These are phyloP conservation scores for Coleophoma cylindrospora DNA, from an alignment of 2,329 filamentous ascomycete genomes.

Conservation along the genomic window DNA sequence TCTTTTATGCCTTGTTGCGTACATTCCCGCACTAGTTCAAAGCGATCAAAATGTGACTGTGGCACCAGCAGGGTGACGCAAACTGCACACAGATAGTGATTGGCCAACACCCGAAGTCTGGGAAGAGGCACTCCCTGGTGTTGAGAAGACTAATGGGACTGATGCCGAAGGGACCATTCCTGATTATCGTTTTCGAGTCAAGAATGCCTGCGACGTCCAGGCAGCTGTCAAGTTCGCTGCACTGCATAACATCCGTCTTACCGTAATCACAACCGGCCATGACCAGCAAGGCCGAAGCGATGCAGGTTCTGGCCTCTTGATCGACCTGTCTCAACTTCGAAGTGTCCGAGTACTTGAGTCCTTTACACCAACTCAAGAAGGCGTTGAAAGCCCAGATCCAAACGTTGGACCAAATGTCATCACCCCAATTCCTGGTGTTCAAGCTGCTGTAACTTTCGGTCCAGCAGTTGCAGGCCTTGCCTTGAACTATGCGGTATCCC, in stretches of 20 bases:
- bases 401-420: neutral
- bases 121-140: neutral
- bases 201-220: neutral
- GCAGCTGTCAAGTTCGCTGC: conserved; percentile 29
- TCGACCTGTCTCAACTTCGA: neutral
- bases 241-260: conserved; percentile 22
- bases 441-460: conserved; percentile 2
- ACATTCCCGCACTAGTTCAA: neutral
- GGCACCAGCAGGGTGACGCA: neutral
- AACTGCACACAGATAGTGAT: neutral
- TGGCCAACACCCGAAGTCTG: neutral
- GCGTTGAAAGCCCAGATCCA: neutral
- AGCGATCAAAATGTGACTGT: neutral
- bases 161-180: neutral
- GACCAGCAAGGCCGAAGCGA: conserved; percentile 18
- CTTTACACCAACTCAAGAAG: neutral
- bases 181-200: neutral
- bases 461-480: neutral
- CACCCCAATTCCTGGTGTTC: neutral
- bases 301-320: neutral
- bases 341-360: neutral
- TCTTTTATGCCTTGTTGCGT: neutral
- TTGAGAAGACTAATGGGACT: neutral
- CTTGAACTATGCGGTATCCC: neutral
- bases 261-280: conserved; percentile 37